Evolutionary conservation across 495 filamentous ascomycete species (phyloP), one percentile per base, ranked within the genome.

Genomic region (Xylaria castorea): DNA sequence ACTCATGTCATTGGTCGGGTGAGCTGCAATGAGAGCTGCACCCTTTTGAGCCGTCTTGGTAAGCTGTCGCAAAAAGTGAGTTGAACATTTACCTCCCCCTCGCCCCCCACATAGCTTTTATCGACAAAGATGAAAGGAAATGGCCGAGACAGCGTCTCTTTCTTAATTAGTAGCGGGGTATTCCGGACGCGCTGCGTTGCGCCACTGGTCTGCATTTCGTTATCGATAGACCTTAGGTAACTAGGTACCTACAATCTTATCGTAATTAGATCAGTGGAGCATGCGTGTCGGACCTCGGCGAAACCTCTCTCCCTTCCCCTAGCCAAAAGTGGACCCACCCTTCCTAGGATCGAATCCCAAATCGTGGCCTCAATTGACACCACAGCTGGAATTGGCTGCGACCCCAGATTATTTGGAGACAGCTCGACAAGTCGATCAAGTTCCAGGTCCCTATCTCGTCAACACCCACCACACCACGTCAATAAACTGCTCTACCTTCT

Each of bases 321-420:
- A 1, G 16, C 51, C 60, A 2, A 67, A 25, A 27, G 20, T 30
- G 70, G 53, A 32, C 14, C 34, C 27, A 0, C 30, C 51, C 22
- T 18, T 68, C 4, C 22, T 74, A 3, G 57, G 61, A 61, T 51
- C 11, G 58, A 61, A 74, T 73, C 74, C 71, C 71, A 78, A 78
- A 80, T 79, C 79, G 79, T 81, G 79, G 78, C 79, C 79, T 81
- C 76, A 81, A 80, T 80, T 77, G 75, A 77, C 53, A 68, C 27
- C 63, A 38, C 66, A 60, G 66, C 51, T 69, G 4, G 51, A 46
- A 61, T 67, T 51, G 71, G 71, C n/a, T 65, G 34, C 46, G 20
- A 60, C 67, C 57, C 69, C 53, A 55, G 58, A 68, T 65, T 62
- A 32, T 44, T 63, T 55, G 34, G 61, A 58, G 58, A 62, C 64